Evolutionary conservation across 148 eudicot species (phyloP).

Genomic region (Chenopodium berlandieri): DNA sequence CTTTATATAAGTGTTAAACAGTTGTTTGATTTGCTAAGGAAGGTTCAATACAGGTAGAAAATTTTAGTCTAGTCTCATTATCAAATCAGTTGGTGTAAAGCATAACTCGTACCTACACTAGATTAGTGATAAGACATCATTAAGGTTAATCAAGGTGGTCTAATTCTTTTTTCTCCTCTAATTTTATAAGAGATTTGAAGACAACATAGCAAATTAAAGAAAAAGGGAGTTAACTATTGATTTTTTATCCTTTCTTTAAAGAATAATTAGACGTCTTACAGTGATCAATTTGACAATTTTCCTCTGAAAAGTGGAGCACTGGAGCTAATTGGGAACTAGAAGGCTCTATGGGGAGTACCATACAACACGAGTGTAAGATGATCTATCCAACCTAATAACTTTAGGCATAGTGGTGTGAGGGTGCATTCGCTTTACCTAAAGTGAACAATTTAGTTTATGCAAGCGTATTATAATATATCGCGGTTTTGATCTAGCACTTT

Average conservation of each 20-base stretch:
- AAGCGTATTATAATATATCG: too few relatives aligned
- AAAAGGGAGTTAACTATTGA: too few relatives aligned
- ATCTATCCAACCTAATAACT: too few relatives aligned
- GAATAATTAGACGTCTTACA: neutral
- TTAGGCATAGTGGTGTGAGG: too few relatives aligned
- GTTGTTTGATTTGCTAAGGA: conserved; percentile 24
- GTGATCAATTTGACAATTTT: neutral
- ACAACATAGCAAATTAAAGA: neutral
- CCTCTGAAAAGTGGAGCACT: too few relatives aligned
- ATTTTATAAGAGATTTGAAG: neutral
- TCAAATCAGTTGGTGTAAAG: conserved; percentile 18
- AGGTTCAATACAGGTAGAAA: neutral
- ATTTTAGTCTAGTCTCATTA: conserved; percentile 15
- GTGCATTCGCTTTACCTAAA: too few relatives aligned
- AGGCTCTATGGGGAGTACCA: too few relatives aligned
- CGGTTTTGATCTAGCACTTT: too few relatives aligned
- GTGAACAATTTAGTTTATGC: too few relatives aligned
- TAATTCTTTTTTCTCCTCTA: neutral
- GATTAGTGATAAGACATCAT: conserved; percentile 25
- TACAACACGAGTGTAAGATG: too few relatives aligned
- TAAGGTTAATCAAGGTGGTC: conserved; percentile 6
- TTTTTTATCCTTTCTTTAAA: neutral
- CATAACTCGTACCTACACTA: conserved; percentile 12
- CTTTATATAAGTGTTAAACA: conserved; percentile 5
- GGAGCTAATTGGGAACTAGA: too few relatives aligned